These are phyloP conservation scores for Syzygium malaccense DNA, from an alignment of 441 rosid species.

Conservation along the genomic window DNA sequence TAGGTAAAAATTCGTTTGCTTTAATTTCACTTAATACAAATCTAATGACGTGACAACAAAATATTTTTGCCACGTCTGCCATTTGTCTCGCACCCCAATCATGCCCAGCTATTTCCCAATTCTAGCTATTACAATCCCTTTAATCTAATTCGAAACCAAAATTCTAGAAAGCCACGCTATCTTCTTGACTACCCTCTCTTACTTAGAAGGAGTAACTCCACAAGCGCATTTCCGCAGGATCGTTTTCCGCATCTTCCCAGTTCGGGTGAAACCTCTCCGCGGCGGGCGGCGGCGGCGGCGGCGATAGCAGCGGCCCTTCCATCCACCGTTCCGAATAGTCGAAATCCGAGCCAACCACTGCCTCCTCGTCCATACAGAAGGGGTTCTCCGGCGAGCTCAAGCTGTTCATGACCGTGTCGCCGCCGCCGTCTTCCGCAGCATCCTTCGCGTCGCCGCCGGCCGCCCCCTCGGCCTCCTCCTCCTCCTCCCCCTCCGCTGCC, in stretches of 20 bases:
- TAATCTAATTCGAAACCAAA: not conserved
- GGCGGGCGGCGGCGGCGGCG: not conserved
- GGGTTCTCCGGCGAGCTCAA: not conserved
- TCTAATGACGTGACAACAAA: not conserved
- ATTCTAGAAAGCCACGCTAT: not conserved
- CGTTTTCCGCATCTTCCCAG: conserved; percentile 8
- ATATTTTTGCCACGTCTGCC: not conserved
- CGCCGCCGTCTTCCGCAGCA: not conserved
- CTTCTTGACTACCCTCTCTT: not conserved
- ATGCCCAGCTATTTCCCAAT: too few species aligned
- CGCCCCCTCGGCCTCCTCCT: not conserved
- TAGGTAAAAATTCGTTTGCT: not conserved
- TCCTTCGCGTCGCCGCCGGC: not conserved
- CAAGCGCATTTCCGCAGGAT: not conserved
- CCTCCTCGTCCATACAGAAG: not conserved
- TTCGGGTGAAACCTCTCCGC: not conserved
- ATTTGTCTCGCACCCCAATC: not conserved
- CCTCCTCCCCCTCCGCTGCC: not conserved
- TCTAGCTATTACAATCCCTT: not conserved
- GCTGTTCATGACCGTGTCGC: not conserved
- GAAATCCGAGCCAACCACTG: not conserved
- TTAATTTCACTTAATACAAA: not conserved
- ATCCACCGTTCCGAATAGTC: not conserved
- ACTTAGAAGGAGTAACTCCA: not conserved
- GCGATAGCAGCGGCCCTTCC: conserved; percentile 1